A percentile compares a stretch with the other conserved stretches of the same genome.
Evolutionary conservation across 2,329 filamentous ascomycete genomes (phyloP).

Genomic region (Fusarium poae): DNA sequence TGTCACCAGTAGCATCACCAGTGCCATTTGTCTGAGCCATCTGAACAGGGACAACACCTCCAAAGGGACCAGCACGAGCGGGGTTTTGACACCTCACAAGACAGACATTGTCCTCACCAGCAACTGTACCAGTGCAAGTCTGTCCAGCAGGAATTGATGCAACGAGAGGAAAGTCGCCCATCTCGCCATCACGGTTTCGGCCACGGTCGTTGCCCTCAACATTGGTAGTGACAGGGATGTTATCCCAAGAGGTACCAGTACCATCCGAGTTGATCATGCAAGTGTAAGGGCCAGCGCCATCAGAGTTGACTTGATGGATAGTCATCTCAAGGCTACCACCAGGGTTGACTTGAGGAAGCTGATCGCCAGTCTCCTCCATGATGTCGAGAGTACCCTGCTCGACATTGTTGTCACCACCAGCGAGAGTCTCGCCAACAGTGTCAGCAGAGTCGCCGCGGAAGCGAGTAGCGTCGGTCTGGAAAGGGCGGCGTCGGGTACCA

Average conservation of each 20-base stretch:
- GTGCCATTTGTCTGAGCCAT: not conserved
- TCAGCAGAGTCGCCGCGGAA: conserved; percentile 8
- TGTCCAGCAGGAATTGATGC: conserved; percentile 16
- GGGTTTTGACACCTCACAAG: conserved; percentile 28
- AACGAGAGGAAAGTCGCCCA: conserved; percentile 9
- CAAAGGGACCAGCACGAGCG: conserved; percentile 6
- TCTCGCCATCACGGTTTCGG: conserved; percentile 16
- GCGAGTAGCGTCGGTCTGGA: conserved; percentile 70
- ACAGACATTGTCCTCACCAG: conserved; percentile 17
- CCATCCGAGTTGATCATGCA: conserved; percentile 74
- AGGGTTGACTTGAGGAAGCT: conserved; percentile 69
- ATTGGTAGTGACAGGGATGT: conserved; percentile 9
- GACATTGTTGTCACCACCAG: conserved; percentile 11
- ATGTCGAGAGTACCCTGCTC: conserved; percentile 55
- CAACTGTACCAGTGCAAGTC: conserved; percentile 16
- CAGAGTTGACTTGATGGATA: conserved; percentile 53
- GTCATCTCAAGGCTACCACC: conserved; percentile 72
- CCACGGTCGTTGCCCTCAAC: conserved; percentile 15
- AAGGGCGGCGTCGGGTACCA: conserved; percentile 70
- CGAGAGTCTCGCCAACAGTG: conserved; percentile 10
- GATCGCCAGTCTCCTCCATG: conserved; percentile 67
- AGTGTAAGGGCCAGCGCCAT: conserved; percentile 65
- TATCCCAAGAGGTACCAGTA: conserved; percentile 51
- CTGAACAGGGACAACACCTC: conserved; percentile 12
- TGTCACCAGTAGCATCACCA: too few relatives aligned